Evolutionary conservation across 2,329 filamentous ascomycete genomes (phyloP).

Genomic region (Penicillium sp.): DNA sequence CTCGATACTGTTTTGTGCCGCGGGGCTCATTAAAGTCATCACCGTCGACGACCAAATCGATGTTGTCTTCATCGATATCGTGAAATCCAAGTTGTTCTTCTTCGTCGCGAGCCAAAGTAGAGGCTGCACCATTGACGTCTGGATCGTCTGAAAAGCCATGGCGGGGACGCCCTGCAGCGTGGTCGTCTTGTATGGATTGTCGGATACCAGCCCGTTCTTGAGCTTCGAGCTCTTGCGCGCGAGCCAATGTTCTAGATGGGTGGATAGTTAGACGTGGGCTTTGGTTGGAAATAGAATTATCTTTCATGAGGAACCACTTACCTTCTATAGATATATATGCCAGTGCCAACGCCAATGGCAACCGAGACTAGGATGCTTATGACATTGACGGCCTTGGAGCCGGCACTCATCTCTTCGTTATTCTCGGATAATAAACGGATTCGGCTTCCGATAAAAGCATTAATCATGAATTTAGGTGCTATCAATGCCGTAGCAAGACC

Average conservation of each 20-base stretch:
- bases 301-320: slow-evolving; percentile 21
- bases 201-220: slow-evolving; percentile 42
- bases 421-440: slow-evolving; percentile 78
- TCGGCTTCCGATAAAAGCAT: slow-evolving; percentile 85
- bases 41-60: slow-evolving; percentile 44
- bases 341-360: slow-evolving; percentile 68
- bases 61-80: slow-evolving; percentile 35
- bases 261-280: slow-evolving; percentile 4
- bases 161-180: slow-evolving; percentile 32
- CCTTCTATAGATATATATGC: slow-evolving; percentile 77
- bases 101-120: slow-evolving; percentile 39
- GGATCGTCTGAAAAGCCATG: slow-evolving; percentile 36
- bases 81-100: slow-evolving; percentile 40
- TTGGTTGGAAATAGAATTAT: neutral
- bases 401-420: slow-evolving; percentile 74
- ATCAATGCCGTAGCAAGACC: slow-evolving; percentile 77
- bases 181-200: slow-evolving; percentile 31
- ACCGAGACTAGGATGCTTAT: slow-evolving; percentile 70
- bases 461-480: slow-evolving; percentile 81
- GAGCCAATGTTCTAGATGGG: slow-evolving; percentile 42
- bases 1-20: slow-evolving; percentile 41
- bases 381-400: slow-evolving; percentile 79
- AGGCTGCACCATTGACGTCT: slow-evolving; percentile 36
- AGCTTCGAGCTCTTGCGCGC: slow-evolving; percentile 47
- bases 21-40: slow-evolving; percentile 33